Percentiles rank a stretch among this genome's conserved stretches.
These are phyloP conservation scores for Phytophthora tubulina DNA, from an alignment of 352 stramenopile species.

Conservation along the genomic window DNA sequence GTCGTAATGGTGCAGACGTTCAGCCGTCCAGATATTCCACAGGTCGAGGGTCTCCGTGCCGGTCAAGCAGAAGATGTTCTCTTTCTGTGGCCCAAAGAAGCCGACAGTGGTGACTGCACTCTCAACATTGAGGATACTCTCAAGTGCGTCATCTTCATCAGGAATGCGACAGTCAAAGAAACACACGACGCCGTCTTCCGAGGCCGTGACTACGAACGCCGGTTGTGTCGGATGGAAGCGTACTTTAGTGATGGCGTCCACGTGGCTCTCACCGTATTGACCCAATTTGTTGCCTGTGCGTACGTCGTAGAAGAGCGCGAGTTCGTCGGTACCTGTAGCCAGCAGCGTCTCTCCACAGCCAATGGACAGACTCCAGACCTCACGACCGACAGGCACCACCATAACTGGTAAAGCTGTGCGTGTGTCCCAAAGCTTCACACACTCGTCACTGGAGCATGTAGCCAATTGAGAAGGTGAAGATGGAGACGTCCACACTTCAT, in stretches of 20 bases:
- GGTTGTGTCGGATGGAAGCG: conserved; percentile 84
- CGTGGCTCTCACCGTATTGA: conserved; percentile 90
- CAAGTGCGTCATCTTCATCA: conserved; percentile 89
- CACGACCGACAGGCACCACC: conserved; percentile 66
- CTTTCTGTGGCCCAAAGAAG: conserved; percentile 86
- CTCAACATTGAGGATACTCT: conserved; percentile 92
- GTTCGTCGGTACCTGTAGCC: conserved; percentile 77
- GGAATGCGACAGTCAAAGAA: conserved; percentile 89
- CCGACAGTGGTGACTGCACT: conserved; percentile 88
- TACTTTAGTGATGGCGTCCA: conserved; percentile 90
- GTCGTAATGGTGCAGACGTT: conserved; percentile 85
- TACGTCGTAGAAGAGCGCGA: conserved; percentile 85
- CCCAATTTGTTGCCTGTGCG: conserved; percentile 75
- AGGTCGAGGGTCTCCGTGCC: conserved; percentile 91
- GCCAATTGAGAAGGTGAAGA: conserved; percentile 71
- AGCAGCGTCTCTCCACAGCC: conserved; percentile 82
- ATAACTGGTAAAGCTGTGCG: conserved; percentile 64
- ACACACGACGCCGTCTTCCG: conserved; percentile 92
- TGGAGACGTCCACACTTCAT: conserved; percentile 83
- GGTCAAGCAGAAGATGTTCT: conserved; percentile 90
- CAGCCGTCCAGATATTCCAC: conserved; percentile 89
- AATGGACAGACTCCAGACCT: conserved; percentile 87
- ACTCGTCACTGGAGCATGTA: conserved; percentile 88
- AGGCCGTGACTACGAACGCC: conserved; percentile 89
- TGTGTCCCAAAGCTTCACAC: conserved; percentile 89